Base-by-base conservation (phyloP, 177 flowering plant genomes). In the Vitis hybrid region DNA sequence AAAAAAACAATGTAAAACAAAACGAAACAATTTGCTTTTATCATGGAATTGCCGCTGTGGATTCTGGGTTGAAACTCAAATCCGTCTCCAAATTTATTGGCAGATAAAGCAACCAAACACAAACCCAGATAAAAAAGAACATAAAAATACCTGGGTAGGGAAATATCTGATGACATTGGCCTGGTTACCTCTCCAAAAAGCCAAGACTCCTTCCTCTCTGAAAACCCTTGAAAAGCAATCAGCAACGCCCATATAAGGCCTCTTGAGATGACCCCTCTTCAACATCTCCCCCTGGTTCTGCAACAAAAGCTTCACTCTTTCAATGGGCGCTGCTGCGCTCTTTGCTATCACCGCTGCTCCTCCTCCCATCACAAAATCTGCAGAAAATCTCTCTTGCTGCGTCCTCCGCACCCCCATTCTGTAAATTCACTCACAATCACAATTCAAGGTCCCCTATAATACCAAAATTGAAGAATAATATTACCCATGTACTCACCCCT, bases 271-370 rank as follows among this genome's bases (percentile, higher is more conserved):
- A 14, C 94, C 93, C 66, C 90, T 87, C 76, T 90, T 95, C 39
- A 89, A 61, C 89, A 93, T 71, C 82, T 95, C 99, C 11, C 94
- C 94, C 73, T 96, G 98, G 67, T 92, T 96, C 77, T 96, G 99
- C 73, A 93, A 71, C 80, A 96, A 75, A 61, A 96, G 91, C 80
- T 96, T 96, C 78, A 93, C 98, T 77, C 99, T 88, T 76, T 96
- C 99, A 26, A 96, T 85, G 9, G 99, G 99, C 4, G 97, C 99
- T 3, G 89, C 99, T 11, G 87, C 85, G 66, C 86, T 89, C 80
- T 89, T 95, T 45, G 99, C 73, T 60, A 84, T 66, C 3, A 85
- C 64, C 0, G 98, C 98, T 17, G 97, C 98, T n/a, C 70, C 74
- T 30, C 99, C 99, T 56, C 88, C 97, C 91, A 92, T 90, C 54